phyloP scores from a whole-genome alignment of 106 monocot species.

The Vanilla planifolia region DNA sequence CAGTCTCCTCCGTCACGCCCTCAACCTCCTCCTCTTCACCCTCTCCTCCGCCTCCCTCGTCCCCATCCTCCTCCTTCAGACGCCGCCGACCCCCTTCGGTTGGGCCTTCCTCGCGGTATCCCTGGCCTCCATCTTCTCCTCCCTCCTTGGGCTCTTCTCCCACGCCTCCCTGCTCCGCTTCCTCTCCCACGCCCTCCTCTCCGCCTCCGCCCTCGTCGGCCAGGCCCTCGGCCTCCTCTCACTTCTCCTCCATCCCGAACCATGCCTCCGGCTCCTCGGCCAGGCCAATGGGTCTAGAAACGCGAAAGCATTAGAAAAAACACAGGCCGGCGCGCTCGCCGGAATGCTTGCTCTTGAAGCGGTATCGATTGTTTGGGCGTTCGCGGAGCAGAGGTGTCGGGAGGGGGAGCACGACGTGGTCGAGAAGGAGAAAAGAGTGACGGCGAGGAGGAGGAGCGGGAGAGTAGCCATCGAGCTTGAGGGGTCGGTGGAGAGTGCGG shows the following conservation, averaged over 20 bases:
- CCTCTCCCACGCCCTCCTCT: constrained; percentile 31
- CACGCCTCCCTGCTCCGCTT: constrained; percentile 37
- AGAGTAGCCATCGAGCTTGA: constrained; percentile 47
- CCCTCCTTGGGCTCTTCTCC: constrained; percentile 42
- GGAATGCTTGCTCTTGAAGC: constrained; percentile 48
- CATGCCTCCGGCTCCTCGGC: constrained; percentile 24
- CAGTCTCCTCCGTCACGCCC: constrained; percentile 31
- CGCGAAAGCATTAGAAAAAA: constrained; percentile 23
- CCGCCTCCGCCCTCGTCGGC: constrained; percentile 27
- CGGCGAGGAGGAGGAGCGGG: constrained; percentile 35
- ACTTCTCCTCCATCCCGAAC: constrained; percentile 44
- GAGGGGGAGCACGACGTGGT: constrained; percentile 34
- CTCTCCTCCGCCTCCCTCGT: constrained; percentile 39
- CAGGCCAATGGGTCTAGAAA: constrained; percentile 22
- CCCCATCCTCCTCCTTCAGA: constrained; percentile 41
- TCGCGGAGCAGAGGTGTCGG: constrained; percentile 44
- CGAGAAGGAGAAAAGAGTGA: constrained; percentile 32
- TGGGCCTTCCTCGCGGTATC: constrained; percentile 35
- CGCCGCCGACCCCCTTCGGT: constrained; percentile 37
- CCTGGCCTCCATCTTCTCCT: constrained; percentile 31
- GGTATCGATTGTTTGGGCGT: constrained; percentile 31
- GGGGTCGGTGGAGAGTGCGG: constrained; percentile 34
- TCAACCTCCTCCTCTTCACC: constrained; percentile 41
- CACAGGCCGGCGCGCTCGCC: constrained; percentile 29
- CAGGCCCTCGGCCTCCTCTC: constrained; percentile 43